phyloP scores from a whole-genome alignment of 441 rosid species.

The Adansonia madagascariensis region DNA sequence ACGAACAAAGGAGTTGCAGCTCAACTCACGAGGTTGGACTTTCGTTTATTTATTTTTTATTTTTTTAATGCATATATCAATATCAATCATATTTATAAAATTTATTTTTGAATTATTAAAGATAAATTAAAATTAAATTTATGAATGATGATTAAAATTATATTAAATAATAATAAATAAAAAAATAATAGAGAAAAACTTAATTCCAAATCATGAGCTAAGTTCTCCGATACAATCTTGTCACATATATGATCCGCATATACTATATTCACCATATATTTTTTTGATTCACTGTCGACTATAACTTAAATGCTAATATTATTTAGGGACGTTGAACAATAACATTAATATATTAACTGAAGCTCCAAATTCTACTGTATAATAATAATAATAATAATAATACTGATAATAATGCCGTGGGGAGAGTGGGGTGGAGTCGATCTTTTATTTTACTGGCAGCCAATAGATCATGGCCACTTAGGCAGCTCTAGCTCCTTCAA shows the following conservation, averaged over 20 bases:
- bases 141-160: too few relatives aligned
- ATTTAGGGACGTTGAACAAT: conserved; percentile 4
- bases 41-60: too few relatives aligned
- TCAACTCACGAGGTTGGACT: conserved; percentile 12
- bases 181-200: too few relatives aligned
- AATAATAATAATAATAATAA: conserved; percentile 33
- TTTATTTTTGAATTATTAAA: too few relatives aligned
- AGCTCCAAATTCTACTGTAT: conserved; percentile 29
- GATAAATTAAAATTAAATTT: too few relatives aligned
- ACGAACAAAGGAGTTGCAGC: conserved; percentile 37
- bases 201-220: neutral
- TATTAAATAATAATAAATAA: too few relatives aligned
- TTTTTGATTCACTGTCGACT: conserved; percentile 42
- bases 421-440: neutral
- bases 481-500: conserved; percentile 86
- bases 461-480: conserved; percentile 68
- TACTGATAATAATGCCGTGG: neutral
- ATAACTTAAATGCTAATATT: conserved; percentile 30
- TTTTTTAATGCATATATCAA: too few relatives aligned
- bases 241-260: conserved; percentile 42
- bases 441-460: conserved; percentile 40
- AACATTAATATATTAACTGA: neutral
- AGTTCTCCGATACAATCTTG: conserved; percentile 43
- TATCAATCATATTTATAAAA: too few relatives aligned
- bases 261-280: conserved; percentile 59